phyloP scores from a whole-genome alignment of 23 red algal species.

The Gracilaria domingensis region DNA sequence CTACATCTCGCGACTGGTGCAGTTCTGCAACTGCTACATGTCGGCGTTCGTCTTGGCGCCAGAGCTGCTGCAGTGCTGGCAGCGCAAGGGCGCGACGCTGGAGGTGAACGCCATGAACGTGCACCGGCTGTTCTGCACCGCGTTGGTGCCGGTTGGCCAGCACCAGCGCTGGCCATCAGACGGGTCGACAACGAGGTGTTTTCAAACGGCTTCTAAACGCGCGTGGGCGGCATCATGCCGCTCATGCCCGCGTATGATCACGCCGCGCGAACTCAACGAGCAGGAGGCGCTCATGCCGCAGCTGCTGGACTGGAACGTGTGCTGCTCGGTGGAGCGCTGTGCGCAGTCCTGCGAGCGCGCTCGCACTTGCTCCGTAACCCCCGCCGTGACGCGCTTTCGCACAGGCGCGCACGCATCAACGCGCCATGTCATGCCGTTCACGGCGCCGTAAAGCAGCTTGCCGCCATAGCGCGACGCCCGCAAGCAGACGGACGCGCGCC shows the following conservation, averaged over 20 bases:
- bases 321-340: background rate
- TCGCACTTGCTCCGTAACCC: no score
- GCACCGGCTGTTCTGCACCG: conserved; percentile 79
- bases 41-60: conserved; percentile 55
- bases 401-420: no score
- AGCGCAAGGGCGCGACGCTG: background rate
- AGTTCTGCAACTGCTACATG: conserved; percentile 67
- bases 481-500: no score
- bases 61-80: conserved; percentile 33
- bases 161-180: conserved; percentile 82
- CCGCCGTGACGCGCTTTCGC: no score
- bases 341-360: background rate
- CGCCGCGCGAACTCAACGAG: conserved; percentile 65
- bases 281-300: conserved; percentile 66
- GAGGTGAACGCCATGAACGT: conserved; percentile 50
- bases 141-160: no score
- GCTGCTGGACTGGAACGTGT: conserved; percentile 58
- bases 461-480: no score
- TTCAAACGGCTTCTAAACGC: conserved; percentile 80
- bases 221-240: conserved; percentile 79
- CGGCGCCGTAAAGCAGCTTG: no score
- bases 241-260: no score
- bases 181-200: conserved; percentile 83
- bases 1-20: conserved; percentile 78
- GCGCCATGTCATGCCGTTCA: no score